Evolutionary conservation across 2,329 filamentous ascomycete genomes (phyloP).

Genomic region (Exophiala calicioides): DNA sequence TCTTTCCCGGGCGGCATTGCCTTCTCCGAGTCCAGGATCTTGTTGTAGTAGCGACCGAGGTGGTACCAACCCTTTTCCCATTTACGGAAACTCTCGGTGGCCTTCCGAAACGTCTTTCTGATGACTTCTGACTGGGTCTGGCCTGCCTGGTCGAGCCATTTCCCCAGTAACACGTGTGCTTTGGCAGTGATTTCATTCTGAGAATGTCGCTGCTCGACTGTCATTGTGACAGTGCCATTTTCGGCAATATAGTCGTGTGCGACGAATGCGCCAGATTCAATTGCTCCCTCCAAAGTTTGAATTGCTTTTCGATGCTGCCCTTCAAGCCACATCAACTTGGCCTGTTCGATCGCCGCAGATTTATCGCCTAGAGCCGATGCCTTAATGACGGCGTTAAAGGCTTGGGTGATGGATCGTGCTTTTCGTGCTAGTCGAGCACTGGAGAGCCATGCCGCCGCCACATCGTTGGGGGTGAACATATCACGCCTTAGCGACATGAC

Average conservation of each 20-base stretch:
- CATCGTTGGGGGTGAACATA: constrained; percentile 67
- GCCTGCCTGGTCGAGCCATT: constrained; percentile 94
- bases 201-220: constrained; percentile 45
- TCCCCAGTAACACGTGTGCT: constrained; percentile 85
- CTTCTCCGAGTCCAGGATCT: constrained; percentile 87
- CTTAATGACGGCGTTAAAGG: constrained; percentile 90
- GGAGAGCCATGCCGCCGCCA: constrained; percentile 81
- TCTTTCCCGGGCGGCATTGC: constrained; percentile 74
- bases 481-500: constrained; percentile 74
- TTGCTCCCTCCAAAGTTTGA: constrained; percentile 82
- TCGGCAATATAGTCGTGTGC: constrained; percentile 44
- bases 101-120: constrained; percentile 78
- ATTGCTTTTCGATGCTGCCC: constrained; percentile 94
- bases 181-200: constrained; percentile 58
- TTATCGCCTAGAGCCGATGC: constrained; percentile 81
- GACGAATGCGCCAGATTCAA: constrained; percentile 75
- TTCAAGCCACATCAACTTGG: constrained; percentile 88
- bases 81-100: constrained; percentile 51
- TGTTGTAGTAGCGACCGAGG: constrained; percentile 95
- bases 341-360: constrained; percentile 90
- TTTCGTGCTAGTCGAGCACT: constrained; percentile 86
- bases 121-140: constrained; percentile 84
- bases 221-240: constrained; percentile 39
- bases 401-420: constrained; percentile 77
- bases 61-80: constrained; percentile 99